Base-by-base conservation (phyloP, 306 rosid species). In the Inga leiocalycina region DNA sequence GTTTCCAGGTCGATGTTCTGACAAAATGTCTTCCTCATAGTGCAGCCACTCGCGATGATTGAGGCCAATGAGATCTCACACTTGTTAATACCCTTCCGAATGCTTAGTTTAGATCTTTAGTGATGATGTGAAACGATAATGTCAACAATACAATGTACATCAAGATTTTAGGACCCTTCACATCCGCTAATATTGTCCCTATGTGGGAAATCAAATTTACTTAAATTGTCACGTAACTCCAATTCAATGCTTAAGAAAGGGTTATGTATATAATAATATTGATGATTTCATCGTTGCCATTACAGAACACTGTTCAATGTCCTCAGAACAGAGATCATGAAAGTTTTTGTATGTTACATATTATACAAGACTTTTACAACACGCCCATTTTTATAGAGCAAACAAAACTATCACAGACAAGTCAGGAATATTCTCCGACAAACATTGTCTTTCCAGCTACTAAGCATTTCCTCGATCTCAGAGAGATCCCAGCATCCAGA, bases 361-460 rank as follows among this genome's bases (percentile, higher is more conserved):
- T 64, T 64, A 19, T 13, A 30, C 41, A 30, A 2, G 71, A 15
- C 39, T 65, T 65, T 32, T 32, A 89, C 82, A 88, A 78, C 83
- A 87, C 79, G 82, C 90, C 86, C 77, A 79, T 69, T 85, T 85
- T 73, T 83, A 83, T 77, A 87, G 67, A 76, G 85, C 81, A 86
- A 78, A 79, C 79, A 87, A 83, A 82, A 81, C 75, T 83, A 85
- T 65, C 84, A 80, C 83, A 80, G 82, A 78, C 82, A 88, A 84
- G 84, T 86, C 86, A 80, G 84, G 87, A 90, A 81, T 79, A 81
- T 86, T 88, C 85, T 82, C 83, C 81, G 81, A 77, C 73, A 84
- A 62, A 81, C 88, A 79, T 52, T 80, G 80, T 87, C 82, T 83
- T 85, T 86, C 85, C 76, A 48, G 85, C 79, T 61, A 85, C 84